Evolutionary conservation across 768 basidiomycete genomes (phyloP), one percentile per base, ranked within the genome.

Genomic region (Chalciporus sphaerocephalus): DNA sequence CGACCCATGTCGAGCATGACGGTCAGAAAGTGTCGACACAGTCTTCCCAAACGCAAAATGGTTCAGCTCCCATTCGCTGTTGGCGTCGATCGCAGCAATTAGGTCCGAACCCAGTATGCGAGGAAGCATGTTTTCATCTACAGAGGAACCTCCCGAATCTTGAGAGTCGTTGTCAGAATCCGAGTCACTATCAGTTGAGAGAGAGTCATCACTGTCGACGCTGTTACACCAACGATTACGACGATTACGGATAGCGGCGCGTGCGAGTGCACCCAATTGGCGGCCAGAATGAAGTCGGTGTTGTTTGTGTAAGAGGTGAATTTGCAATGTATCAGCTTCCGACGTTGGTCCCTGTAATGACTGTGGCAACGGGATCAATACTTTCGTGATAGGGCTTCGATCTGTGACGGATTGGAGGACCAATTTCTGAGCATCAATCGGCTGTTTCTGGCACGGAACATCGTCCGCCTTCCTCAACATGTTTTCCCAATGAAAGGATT

Each of bases 31-130:
- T 1, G 34, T 12, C 24, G 2, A 12, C 3, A 11, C 23, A 6
- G 24, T 34, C 32, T 40, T 49, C 36, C 30, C 27, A 24, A 34
- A 6, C 20, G 17, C 27, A 18, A 21, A 27, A 20, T 57, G 44
- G 28, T 58, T 55, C 6, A 63, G 25, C 11, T 22, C 61, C 1
- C 55, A 51, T 32, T 60, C 59, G 48, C 55, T 60, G 18, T 61
- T 60, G 27, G 60, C 52, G 30, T 61, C 55, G 24, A 61, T 52
- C 4, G 59, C 59, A 5, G 61, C 59, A 11, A 61, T 54, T 24
- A 61, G 61, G 28, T 60, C 61, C 12, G 58, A 38, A 16, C 60
- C 59, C 2, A 61, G 59, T 13, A 60, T 60, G 18, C 47, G 52
- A 34, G 59, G 59, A 13, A 60, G 51, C 38, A 60, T 50, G 23